Evolutionary conservation across 768 basidiomycete genomes (phyloP), one percentile per base, ranked within the genome.

Genomic region (Podaxis sp.): DNA sequence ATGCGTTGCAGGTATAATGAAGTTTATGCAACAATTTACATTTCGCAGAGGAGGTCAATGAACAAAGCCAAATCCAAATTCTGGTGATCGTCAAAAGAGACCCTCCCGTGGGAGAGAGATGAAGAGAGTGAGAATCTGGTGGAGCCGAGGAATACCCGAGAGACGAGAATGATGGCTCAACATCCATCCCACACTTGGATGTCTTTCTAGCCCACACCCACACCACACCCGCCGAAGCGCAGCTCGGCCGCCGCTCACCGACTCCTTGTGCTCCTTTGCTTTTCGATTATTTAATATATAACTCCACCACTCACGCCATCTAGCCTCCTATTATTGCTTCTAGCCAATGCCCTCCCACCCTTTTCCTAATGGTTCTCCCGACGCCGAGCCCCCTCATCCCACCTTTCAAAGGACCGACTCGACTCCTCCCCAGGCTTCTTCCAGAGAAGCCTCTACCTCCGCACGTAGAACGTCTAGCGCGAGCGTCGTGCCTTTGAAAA

Each of bases 401-500:
- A 14, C 53, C 25, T 27, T 62, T 9, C 47, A 47, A 23, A 44
- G 48, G 32, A 21, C 52, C 16, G 36, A 13, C 13, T 55, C 53
- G 13, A 50, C n/a, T n/a, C 61, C 48, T n/a, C 59, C 61, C 27
- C 64, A 63, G 13, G 65, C 63, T 57, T 46, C 67, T 28, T 69
- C 69, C 37, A 62, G 62, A 59, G 70, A 68, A 42, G 66, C 68
- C 4, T 61, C 68, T 38, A 54, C 56, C 48, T 51, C 61, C 13
- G 16, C 61, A 18, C 59, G 47, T 18, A 54, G 53, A 14, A 37
- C 36, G 0, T 21, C 62, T 5, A 51, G 40, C 21, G 38, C 56
- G 21, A 44, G 54, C 28, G 35, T 55, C 10, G 14, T 55, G 18
- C 59, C 58, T 32, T 67, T 76, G 55, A 72, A 65, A 58, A 77